A percentile compares a stretch with the other conserved stretches of the same genome.
Conservation (phyloP, 306 rosid genomes). For the Cucurbita ficifolia region DNA sequence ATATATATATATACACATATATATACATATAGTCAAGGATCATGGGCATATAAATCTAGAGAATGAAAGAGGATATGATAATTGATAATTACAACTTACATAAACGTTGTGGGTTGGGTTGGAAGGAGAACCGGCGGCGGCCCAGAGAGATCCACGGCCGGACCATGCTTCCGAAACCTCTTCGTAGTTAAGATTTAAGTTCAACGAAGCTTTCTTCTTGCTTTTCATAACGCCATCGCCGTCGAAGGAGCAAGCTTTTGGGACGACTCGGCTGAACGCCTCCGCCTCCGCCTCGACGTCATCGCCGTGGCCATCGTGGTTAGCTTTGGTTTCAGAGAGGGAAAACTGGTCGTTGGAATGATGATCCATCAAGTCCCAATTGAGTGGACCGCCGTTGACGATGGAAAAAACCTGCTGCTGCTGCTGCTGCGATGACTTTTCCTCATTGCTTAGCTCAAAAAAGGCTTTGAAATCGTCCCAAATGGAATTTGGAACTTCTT, state of each 20-base stretch:
- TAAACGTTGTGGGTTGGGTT: neutral
- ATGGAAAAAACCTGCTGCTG: too few relatives aligned
- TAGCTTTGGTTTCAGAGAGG: too few relatives aligned
- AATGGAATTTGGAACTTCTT: neutral
- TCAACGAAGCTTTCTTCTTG: neutral
- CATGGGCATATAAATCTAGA: too few relatives aligned
- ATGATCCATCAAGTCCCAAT: neutral
- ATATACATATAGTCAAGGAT: too few relatives aligned
- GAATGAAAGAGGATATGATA: too few relatives aligned
- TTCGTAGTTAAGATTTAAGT: neutral
- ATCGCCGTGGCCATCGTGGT: too few relatives aligned
- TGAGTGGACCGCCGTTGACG: too few relatives aligned
- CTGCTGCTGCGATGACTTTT: neutral
- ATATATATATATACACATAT: too few relatives aligned
- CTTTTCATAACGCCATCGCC: neutral
- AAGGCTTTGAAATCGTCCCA: neutral
- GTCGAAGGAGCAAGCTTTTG: neutral
- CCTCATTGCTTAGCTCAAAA: neutral
- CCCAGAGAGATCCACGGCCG: neutral
- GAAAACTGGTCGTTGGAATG: neutral
- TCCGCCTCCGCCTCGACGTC: too few relatives aligned
- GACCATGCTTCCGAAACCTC: conserved; percentile 1
- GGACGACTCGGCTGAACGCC: too few relatives aligned
- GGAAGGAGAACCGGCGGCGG: neutral
- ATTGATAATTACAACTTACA: neutral